These are phyloP conservation scores for Fagopyrum tataricum DNA, from an alignment of 148 eudicot genomes.

Conservation along the genomic window DNA sequence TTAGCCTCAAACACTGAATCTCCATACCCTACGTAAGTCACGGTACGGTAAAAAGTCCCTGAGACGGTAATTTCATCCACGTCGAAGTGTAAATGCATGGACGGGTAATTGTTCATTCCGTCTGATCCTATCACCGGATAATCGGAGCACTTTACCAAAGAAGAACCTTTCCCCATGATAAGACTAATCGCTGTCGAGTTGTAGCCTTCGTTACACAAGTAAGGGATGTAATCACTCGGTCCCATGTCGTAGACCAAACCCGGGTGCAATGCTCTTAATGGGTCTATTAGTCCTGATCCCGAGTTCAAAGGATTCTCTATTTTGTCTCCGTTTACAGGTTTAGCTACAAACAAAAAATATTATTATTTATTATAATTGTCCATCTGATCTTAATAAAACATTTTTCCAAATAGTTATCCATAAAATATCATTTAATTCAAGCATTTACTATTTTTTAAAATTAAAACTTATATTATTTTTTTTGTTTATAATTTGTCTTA, in stretches of 20 bases:
- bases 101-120: background rate
- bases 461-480: too few species aligned
- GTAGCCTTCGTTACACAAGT: constrained; percentile 54
- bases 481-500: too few species aligned
- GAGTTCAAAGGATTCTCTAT: constrained; percentile 40
- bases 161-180: background rate
- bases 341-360: constrained; percentile 38
- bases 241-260: constrained; percentile 54
- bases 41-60: background rate
- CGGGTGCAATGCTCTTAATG: constrained; percentile 24
- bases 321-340: constrained; percentile 57
- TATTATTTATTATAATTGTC: too few species aligned
- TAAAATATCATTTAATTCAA: too few species aligned
- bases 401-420: too few species aligned
- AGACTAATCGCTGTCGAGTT: constrained; percentile 8
- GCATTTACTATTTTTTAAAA: too few species aligned
- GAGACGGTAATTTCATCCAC: background rate
- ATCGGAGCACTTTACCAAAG: background rate
- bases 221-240: constrained; percentile 35
- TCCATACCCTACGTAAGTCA: background rate
- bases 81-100: background rate
- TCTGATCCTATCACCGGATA: background rate
- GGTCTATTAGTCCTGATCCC: background rate
- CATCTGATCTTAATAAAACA: too few species aligned
- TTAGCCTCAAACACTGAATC: background rate